Conservation (phyloP, 2,329 filamentous ascomycete species). For the Colletotrichum falcatum region DNA sequence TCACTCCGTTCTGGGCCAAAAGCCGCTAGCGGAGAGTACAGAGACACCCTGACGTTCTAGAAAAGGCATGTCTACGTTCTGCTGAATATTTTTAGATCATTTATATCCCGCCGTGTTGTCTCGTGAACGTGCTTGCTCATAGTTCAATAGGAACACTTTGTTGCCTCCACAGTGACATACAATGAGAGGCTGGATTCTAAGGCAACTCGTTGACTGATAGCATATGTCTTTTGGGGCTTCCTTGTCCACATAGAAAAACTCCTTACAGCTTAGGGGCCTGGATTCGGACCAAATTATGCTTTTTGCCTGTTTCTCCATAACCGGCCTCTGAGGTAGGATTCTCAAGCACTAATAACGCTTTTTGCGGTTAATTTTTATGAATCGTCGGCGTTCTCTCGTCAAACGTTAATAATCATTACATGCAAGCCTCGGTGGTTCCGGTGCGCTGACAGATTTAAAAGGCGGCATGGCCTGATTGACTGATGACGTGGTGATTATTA, state of each 20-base stretch:
- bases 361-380: not conserved
- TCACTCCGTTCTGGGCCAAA: not conserved
- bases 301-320: not conserved
- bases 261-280: too few species aligned
- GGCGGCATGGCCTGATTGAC: slow-evolving; percentile 6
- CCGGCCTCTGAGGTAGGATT: not conserved
- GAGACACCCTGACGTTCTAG: not conserved
- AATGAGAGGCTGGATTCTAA: too few species aligned
- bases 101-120: too few species aligned
- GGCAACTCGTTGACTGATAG: too few species aligned
- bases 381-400: not conserved
- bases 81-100: not conserved
- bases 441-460: slow-evolving; percentile 8
- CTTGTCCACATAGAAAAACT: too few species aligned
- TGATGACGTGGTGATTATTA: slow-evolving; percentile 28
- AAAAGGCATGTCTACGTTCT: not conserved
- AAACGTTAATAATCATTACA: not conserved
- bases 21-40: not conserved
- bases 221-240: too few species aligned
- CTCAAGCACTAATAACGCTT: not conserved
- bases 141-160: too few species aligned
- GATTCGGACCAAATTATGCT: not conserved
- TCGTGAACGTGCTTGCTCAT: rapidly evolving
- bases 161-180: too few species aligned
- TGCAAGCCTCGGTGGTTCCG: not conserved